Evolutionary conservation across 352 stramenopile genomes (phyloP).

Genomic region (Globisporangium carolinianum): DNA sequence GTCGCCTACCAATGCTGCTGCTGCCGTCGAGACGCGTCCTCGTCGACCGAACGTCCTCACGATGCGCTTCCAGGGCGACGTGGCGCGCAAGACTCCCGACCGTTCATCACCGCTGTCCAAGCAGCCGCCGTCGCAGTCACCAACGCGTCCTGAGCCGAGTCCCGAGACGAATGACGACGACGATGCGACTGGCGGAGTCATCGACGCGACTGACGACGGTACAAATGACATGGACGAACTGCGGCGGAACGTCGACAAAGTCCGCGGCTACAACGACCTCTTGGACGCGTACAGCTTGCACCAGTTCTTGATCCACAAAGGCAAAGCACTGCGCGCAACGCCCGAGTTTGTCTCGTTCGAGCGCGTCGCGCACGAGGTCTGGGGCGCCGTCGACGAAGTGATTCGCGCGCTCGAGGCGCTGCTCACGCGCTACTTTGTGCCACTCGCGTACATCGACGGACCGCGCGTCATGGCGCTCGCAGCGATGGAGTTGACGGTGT

Average conservation of each 20-base stretch:
- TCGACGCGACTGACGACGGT: conserved; percentile 18
- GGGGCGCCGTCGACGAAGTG: conserved; percentile 72
- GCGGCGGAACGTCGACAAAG: conserved; percentile 68
- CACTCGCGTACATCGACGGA: conserved; percentile 82
- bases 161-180: conserved; percentile 16
- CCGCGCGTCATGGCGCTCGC: conserved; percentile 69
- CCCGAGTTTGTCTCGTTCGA: conserved; percentile 86
- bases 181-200: conserved; percentile 13
- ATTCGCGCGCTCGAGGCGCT: conserved; percentile 66
- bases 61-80: conserved; percentile 21
- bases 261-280: conserved; percentile 76
- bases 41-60: conserved; percentile 20
- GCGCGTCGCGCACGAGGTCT: conserved; percentile 71
- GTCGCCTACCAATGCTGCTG: background rate
- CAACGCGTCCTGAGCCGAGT: conserved; percentile 6
- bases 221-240: conserved; percentile 55
- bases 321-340: conserved; percentile 65
- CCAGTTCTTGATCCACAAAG: conserved; percentile 88
- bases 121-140: conserved; percentile 10
- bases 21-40: background rate
- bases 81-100: background rate
- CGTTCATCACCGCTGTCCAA: background rate
- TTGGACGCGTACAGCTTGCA: conserved; percentile 78
- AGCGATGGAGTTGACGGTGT: conserved; percentile 42
- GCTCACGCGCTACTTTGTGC: conserved; percentile 78